Evolutionary conservation across 805 yeast species (phyloP).

Genomic region (Candida loeiensis): DNA sequence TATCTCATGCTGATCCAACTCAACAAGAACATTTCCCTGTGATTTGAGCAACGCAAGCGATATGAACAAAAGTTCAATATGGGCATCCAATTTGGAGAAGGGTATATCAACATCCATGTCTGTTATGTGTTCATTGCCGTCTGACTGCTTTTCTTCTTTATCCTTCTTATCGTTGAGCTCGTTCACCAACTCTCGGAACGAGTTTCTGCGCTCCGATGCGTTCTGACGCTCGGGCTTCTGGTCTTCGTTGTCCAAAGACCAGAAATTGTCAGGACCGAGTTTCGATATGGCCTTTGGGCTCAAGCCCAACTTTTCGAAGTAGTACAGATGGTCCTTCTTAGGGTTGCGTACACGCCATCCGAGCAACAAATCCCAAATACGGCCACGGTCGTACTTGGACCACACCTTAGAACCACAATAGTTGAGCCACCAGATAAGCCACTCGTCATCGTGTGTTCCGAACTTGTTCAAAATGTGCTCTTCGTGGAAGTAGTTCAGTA

Average conservation of each 20-base stretch:
- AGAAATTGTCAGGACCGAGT: slow-evolving; percentile 61
- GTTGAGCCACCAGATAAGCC: slow-evolving; percentile 95
- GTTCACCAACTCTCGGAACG: slow-evolving; percentile 30
- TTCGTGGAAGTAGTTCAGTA: slow-evolving; percentile 71
- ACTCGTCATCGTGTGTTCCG: slow-evolving; percentile 65
- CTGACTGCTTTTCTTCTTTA: neutral
- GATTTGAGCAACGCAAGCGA: slow-evolving; percentile 77
- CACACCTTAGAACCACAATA: slow-evolving; percentile 86
- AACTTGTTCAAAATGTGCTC: slow-evolving; percentile 68
- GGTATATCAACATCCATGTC: slow-evolving; percentile 31
- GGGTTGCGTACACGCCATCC: slow-evolving; percentile 61
- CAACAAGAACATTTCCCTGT: slow-evolving; percentile 72
- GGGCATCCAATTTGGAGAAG: slow-evolving; percentile 66
- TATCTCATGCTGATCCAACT: slow-evolving; percentile 87
- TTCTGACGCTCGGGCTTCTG: neutral
- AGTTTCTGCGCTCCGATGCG: slow-evolving; percentile 16
- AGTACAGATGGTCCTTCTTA: slow-evolving; percentile 25
- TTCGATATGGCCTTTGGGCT: slow-evolving; percentile 25
- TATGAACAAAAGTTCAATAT: slow-evolving; percentile 70
- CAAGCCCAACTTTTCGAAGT: slow-evolving; percentile 26
- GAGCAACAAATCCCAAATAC: slow-evolving; percentile 82
- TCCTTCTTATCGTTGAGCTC: slow-evolving; percentile 19
- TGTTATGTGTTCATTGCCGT: neutral
- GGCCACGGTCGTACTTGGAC: slow-evolving; percentile 75
- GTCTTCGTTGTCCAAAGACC: slow-evolving; percentile 41